These are phyloP conservation scores for Penicillium silybi DNA, from an alignment of 495 filamentous ascomycete genomes.

Conservation along the genomic window DNA sequence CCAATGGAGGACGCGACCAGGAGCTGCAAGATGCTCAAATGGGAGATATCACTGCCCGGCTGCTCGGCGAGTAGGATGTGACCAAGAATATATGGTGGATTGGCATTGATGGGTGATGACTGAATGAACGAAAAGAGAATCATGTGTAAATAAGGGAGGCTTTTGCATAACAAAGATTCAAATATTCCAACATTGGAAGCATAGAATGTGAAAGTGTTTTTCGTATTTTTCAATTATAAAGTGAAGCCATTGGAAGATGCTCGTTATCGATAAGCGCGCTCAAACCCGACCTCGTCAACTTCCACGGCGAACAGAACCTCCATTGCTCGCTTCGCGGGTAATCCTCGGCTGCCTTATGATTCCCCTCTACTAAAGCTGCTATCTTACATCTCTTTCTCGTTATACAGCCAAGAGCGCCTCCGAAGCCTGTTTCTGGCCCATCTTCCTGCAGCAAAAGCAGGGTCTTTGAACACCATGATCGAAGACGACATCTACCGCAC, in stretches of 20 bases:
- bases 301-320: not conserved
- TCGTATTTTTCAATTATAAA: not conserved
- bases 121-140: not conserved
- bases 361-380: not conserved
- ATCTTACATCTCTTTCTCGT: not conserved
- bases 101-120: not conserved
- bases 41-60: conserved; percentile 80
- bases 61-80: conserved; percentile 47
- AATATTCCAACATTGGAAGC: not conserved
- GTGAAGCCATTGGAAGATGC: not conserved
- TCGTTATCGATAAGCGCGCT: not conserved
- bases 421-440: not conserved
- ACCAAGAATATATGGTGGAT: not conserved
- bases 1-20: conserved; percentile 63
- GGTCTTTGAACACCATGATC: conserved; percentile 41
- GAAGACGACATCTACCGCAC: conserved; percentile 92
- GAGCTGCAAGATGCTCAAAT: conserved; percentile 51
- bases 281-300: not conserved
- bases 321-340: not conserved
- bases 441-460: not conserved
- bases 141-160: not conserved
- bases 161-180: not conserved
- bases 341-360: not conserved
- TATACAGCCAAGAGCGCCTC: not conserved
- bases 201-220: not conserved